Base-by-base conservation (phyloP, 2,329 filamentous ascomycete species). In the Colletotrichum sp. region DNA sequence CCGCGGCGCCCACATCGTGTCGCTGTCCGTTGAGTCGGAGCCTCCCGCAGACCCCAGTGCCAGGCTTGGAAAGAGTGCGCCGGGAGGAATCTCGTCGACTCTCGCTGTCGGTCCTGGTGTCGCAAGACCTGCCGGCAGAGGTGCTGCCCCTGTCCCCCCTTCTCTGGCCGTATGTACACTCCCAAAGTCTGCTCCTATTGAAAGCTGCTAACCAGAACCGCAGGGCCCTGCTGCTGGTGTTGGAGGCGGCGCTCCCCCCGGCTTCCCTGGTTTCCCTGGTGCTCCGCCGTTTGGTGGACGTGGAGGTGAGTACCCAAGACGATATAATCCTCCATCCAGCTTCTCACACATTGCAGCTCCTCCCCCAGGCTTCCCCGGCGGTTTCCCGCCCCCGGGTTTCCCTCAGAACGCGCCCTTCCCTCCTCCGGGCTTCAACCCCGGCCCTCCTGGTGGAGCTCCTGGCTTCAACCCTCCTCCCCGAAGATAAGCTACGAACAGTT, bases 41-140 rank as follows among this genome's bases (percentile, higher is more conserved):
- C 97, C 97, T 61, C 96, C 97, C 12, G 95, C 96, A 80, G 97
- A 99, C 81, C 96, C 97, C 69, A 95, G 95, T 79, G 92, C 96
- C 63, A 91, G 97, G 84, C 90, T 99, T 76, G 97, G 96, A 81
- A 93, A 94, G 83, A 91, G 90, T 77, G 91, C 91, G 34, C 89
- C 93, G 36, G 91, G 92, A 74, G 93, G 93, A 72, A 88, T 90
- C 43, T 87, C 93, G 55, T 91, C 93, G 67, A 91, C 93, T 47
- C 88, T 98, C 78, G 89, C 93, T 75, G 91, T 95, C 78, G 97
- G 97, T 64, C 94, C 96, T 76, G 97, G 97, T 80, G 95, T 98
- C 78, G 93, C 95, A 77, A 93, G 95, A 82, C 95, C 97, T 78
- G 96, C 96, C 80, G 97, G 97, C 79, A 91, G 97, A 84, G 97